Base-by-base conservation (phyloP, 768 basidiomycete genomes). In the Mycena vulgaris region DNA sequence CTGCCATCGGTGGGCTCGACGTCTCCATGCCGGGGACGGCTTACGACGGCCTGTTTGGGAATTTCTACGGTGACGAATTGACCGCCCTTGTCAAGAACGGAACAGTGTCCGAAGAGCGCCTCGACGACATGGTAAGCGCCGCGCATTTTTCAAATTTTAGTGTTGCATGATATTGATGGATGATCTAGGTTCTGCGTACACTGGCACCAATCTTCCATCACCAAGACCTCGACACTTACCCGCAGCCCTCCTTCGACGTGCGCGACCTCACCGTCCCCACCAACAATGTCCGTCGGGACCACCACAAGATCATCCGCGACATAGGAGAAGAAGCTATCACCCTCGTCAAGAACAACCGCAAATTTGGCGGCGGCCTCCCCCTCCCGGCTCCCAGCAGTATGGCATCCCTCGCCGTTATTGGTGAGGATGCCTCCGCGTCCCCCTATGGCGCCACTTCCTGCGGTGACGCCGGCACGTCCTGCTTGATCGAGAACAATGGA, bases 321-420 rank as follows among this genome's bases (percentile, higher is more conserved):
- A 68, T 62, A 21, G 66, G 51, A 52, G 51, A 68, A 48, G 66
- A 68, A 35, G 66, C 66, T 1, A 35, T 68, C 19, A 68, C 59
- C 17, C 66, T 68, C 8, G 66, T 68, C 19, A 68, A 68, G 58
- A 68, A 68, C 59, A 68, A 55, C 49, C 65, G 57, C 37, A 30
- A 37, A 13, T 21, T 23, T 2, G 65, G 65, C 31, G 52, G 66
- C 27, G 60, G 66, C 31, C 60, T 68, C 19, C 66, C 66, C 6
- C 27, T 68, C 17, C 66, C 66, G 0, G 27, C 14, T 1, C 66
- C 66, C 5, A 14, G 49, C n/a, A 42, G 51, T 6, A 61, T 68
- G 59, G 23, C 19, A 21, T 55, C 66, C 8, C 66, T 68, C 27
- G 66, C 66, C 11, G 66, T 68, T 25, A 68, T 68, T 14, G 60